Conservation (phyloP, 106 monocot species). For the Vanilla planifolia region DNA sequence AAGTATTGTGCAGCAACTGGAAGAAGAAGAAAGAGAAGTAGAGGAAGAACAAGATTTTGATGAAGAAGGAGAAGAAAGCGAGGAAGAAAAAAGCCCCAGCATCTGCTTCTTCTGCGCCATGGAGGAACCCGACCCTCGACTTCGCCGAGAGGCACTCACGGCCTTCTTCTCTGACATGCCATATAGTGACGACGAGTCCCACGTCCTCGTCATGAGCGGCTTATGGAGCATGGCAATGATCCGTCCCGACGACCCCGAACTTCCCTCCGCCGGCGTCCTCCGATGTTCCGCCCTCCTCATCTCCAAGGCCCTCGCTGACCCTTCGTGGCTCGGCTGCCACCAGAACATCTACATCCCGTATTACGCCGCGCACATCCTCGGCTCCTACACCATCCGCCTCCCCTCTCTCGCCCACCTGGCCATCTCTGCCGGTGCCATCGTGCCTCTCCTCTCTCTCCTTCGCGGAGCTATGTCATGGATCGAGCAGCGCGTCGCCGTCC, state of each 20-base stretch:
- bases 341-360: conserved; percentile 73
- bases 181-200: conserved; percentile 23
- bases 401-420: conserved; percentile 37
- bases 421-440: conserved; percentile 33
- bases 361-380: conserved; percentile 74
- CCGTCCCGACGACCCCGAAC: conserved; percentile 26
- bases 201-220: conserved; percentile 49
- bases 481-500: conserved; percentile 64
- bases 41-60: no score
- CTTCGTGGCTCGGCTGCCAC: conserved; percentile 32
- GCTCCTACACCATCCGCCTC: conserved; percentile 59
- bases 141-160: conserved; percentile 20
- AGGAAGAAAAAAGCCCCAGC: no score
- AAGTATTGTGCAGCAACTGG: no score
- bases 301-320: conserved; percentile 23
- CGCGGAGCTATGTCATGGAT: conserved; percentile 59
- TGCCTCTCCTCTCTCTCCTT: conserved; percentile 39
- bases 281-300: conserved; percentile 54
- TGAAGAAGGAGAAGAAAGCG: no score
- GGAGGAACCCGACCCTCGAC: conserved; percentile 24
- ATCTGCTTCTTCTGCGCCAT: conserved; percentile 67
- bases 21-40: no score
- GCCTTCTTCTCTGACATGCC: conserved; percentile 54
- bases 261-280: conserved; percentile 39
- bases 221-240: conserved; percentile 63